Evolutionary conservation across 306 rosid species (phyloP).

Genomic region (Fagus sylvatica): DNA sequence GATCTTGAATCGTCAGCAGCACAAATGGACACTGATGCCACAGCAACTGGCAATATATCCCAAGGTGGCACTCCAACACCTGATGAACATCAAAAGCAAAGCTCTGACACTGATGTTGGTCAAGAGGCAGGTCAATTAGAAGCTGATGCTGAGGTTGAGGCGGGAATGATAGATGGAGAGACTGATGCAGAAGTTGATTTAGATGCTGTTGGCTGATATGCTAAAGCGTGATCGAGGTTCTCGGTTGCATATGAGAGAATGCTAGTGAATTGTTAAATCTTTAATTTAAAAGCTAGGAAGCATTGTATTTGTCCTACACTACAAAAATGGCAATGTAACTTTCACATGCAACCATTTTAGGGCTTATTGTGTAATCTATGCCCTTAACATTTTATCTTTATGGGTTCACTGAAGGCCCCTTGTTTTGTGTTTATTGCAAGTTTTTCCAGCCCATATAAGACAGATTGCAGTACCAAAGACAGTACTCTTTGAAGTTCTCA

Average conservation of each 20-base stretch:
- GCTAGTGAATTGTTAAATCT: background rate
- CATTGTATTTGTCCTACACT: background rate
- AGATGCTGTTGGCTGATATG: conserved; percentile 55
- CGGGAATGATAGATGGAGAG: conserved; percentile 84
- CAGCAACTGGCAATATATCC: conserved; percentile 41
- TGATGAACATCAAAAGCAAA: conserved; percentile 75
- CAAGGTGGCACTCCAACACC: conserved; percentile 64
- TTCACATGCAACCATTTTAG: background rate
- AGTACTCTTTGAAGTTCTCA: background rate
- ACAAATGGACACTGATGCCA: conserved; percentile 63
- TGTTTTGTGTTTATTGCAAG: background rate
- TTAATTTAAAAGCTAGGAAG: background rate
- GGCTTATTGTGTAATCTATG: background rate
- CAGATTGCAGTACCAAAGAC: background rate
- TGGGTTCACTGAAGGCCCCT: too few relatives aligned
- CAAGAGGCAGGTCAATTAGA: conserved; percentile 89
- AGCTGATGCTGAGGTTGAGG: conserved; percentile 76
- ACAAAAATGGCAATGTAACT: background rate
- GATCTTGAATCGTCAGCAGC: conserved; percentile 48
- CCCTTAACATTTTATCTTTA: background rate
- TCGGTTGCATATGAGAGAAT: background rate
- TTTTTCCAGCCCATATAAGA: background rate
- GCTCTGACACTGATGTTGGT: conserved; percentile 73
- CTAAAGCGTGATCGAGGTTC: background rate
- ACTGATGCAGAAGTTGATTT: conserved; percentile 74